A percentile compares a stretch with the other conserved stretches of the same genome.
phyloP scores from a whole-genome alignment of 441 rosid species.

The Cnidoscolus chayamansa region DNA sequence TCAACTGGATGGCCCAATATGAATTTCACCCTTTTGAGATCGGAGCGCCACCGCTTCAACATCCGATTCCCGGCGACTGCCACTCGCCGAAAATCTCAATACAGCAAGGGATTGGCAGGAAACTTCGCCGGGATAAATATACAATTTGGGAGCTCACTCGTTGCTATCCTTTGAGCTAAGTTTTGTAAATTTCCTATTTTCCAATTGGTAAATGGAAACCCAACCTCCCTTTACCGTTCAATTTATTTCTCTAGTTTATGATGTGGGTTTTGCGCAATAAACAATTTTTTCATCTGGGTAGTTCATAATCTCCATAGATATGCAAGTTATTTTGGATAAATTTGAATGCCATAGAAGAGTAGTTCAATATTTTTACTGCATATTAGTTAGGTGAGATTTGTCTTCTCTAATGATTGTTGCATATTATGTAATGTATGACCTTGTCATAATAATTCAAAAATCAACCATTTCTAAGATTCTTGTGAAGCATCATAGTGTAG shows the following conservation, averaged over 20 bases:
- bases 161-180: neutral
- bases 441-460: constrained; percentile 16
- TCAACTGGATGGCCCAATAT: no score
- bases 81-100: no score
- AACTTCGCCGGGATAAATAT: neutral
- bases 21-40: no score
- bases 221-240: neutral
- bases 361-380: neutral
- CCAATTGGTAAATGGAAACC: neutral
- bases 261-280: neutral
- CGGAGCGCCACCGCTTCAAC: no score
- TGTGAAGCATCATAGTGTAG: constrained; percentile 6
- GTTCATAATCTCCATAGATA: neutral
- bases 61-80: no score
- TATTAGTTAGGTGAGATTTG: neutral
- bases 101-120: no score
- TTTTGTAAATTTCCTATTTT: neutral
- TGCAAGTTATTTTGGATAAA: neutral
- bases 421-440: neutral
- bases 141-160: constrained; percentile 1
- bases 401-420: constrained; percentile 15
- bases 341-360: neutral
- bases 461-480: constrained; percentile 2
- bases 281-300: neutral
- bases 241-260: neutral